phyloP scores from a whole-genome alignment of 1,284 basidiomycete species.

The Sporisorium iseilematis-ciliati region DNA sequence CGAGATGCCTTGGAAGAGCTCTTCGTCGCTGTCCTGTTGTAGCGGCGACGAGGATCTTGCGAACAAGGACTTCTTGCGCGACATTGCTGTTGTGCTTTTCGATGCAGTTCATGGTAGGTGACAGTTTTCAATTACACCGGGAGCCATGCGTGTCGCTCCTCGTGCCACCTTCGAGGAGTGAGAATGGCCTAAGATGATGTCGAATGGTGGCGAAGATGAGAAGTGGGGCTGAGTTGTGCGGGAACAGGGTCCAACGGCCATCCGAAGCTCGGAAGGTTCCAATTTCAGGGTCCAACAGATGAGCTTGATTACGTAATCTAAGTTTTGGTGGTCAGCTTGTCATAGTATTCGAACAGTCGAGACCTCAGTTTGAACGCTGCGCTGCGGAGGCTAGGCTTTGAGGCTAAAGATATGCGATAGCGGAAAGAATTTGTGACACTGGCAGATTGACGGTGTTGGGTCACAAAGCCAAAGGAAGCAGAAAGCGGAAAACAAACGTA shows the following conservation, averaged over 20 bases:
- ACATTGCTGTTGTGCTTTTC: slow-evolving; percentile 7
- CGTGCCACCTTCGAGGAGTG: not conserved
- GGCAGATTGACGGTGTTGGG: not conserved
- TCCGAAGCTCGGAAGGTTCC: not conserved
- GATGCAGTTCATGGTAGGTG: not conserved
- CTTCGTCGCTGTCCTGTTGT: slow-evolving; percentile 19
- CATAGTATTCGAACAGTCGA: too few relatives aligned
- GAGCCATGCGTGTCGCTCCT: not conserved
- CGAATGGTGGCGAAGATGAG: not conserved
- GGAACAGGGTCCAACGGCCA: slow-evolving; percentile 1
- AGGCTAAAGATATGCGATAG: too few relatives aligned
- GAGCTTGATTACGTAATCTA: not conserved
- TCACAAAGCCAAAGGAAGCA: not conserved
- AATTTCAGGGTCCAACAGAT: not conserved
- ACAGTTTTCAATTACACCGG: not conserved
- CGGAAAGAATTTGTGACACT: too few relatives aligned
- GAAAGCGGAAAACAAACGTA: not conserved
- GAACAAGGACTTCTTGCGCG: slow-evolving; percentile 12
- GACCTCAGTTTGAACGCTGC: not conserved
- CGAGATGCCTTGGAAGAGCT: not conserved
- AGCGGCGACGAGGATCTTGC: slow-evolving; percentile 1
- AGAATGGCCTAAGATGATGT: not conserved
- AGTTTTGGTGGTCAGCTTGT: not conserved
- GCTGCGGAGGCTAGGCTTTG: not conserved
- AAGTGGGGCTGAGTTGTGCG: slow-evolving; percentile 1